Conservation (phyloP, 75 land plant species). For the Picea sitchensis region DNA sequence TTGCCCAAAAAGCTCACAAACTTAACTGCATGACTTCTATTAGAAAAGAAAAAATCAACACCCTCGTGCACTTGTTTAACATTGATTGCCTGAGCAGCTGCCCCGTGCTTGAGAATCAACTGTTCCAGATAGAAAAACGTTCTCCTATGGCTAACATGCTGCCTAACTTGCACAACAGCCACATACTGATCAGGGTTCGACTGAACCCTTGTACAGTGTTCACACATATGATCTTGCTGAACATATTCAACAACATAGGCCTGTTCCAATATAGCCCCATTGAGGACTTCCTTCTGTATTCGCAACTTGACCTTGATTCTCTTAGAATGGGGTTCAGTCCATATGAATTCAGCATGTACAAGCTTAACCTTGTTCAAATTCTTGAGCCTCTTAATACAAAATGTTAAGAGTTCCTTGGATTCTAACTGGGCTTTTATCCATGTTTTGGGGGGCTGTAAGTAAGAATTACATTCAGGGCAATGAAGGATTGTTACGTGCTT, state of each 20-base stretch:
- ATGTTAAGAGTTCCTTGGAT: slow-evolving; percentile 66
- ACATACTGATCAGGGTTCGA: slow-evolving; percentile 82
- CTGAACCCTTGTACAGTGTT: slow-evolving; percentile 48
- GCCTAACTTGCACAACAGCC: slow-evolving; percentile 70
- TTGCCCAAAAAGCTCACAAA: slow-evolving; percentile 56
- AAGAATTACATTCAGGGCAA: slow-evolving; percentile 62
- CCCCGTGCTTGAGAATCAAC: slow-evolving; percentile 71
- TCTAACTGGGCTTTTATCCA: slow-evolving; percentile 67
- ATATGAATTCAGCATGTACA: slow-evolving; percentile 67
- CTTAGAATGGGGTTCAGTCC: slow-evolving; percentile 86
- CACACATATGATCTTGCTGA: slow-evolving; percentile 67
- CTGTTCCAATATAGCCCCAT: slow-evolving; percentile 70
- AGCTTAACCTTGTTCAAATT: slow-evolving; percentile 40
- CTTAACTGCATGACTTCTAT: slow-evolving; percentile 60
- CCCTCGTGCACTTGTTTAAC: slow-evolving; percentile 63
- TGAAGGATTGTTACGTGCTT: slow-evolving; percentile 41
- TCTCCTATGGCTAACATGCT: slow-evolving; percentile 71
- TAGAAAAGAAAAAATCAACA: slow-evolving; percentile 69
- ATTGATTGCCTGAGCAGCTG: slow-evolving; percentile 49
- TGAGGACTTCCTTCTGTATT: slow-evolving; percentile 61
- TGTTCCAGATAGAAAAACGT: slow-evolving; percentile 80
- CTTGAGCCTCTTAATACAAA: slow-evolving; percentile 63
- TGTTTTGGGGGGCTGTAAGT: slow-evolving; percentile 67
- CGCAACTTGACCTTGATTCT: slow-evolving; percentile 60
- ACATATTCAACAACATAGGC: slow-evolving; percentile 63